Percentiles rank a stretch among this genome's conserved stretches.
Evolutionary conservation across 208 protist genomes (phyloP).

Genomic region (Entamoeba nuttalli): DNA sequence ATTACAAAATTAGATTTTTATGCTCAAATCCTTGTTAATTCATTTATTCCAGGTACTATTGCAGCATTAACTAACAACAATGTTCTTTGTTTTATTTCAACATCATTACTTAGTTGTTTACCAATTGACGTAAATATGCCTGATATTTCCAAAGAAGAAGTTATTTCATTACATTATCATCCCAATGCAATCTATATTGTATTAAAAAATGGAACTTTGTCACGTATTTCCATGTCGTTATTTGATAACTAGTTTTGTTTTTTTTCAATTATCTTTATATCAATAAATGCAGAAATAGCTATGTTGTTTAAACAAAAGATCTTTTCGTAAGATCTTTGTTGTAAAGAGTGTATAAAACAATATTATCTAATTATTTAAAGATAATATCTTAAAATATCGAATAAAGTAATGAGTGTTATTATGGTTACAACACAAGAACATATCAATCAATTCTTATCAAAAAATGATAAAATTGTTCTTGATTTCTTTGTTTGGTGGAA

Average conservation of each 20-base stretch:
- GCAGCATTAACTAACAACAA: not conserved
- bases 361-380: no score
- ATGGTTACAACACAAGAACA: not conserved
- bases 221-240: no score
- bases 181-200: no score
- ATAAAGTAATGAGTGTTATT: not conserved
- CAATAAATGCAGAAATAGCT: no score
- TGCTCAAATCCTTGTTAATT: not conserved
- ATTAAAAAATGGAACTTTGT: no score
- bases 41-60: not conserved
- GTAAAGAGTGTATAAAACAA: no score
- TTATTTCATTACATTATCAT: not conserved
- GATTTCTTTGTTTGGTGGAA: not conserved
- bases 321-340: no score
- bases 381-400: no score
- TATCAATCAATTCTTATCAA: not conserved
- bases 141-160: not conserved
- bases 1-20: not conserved
- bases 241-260: no score
- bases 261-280: no score
- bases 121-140: not conserved
- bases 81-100: not conserved
- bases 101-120: not conserved
- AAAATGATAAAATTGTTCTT: not conserved
- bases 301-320: no score